Evolutionary conservation across 2,329 filamentous ascomycete genomes (phyloP).

Genomic region (Chaetomium sp.): DNA sequence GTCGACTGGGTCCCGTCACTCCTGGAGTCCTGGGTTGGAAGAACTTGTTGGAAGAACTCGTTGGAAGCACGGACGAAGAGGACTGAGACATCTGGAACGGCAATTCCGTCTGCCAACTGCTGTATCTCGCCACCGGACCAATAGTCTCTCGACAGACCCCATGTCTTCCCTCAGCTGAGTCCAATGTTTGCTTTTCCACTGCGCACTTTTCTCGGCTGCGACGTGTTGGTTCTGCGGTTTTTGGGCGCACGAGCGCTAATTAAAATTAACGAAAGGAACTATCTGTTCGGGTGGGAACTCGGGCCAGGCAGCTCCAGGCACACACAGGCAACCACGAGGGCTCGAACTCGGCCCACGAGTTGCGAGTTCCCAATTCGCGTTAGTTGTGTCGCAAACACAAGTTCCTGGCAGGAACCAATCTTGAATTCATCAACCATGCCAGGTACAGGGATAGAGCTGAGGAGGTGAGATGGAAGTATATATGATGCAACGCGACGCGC

Average conservation of each 20-base stretch:
- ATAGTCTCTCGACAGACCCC: neutral
- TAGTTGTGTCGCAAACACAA: neutral
- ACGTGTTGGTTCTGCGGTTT: neutral
- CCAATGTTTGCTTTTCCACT: neutral
- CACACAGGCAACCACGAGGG: neutral
- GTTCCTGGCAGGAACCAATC: neutral
- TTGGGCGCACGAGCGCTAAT: neutral
- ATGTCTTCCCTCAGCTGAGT: neutral
- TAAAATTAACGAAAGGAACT: constrained; percentile 1
- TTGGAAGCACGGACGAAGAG: neutral
- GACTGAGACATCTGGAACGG: neutral
- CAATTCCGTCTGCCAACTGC: neutral
- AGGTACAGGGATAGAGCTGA: neutral
- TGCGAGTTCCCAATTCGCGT: neutral
- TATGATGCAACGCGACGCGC: neutral
- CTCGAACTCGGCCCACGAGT: neutral
- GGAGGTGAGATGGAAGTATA: neutral
- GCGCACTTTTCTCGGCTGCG: neutral
- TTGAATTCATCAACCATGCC: neutral
- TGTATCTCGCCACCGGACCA: neutral
- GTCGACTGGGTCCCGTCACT: too few relatives aligned
- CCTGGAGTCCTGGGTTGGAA: neutral
- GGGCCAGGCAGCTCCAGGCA: neutral
- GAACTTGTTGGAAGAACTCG: too few relatives aligned
- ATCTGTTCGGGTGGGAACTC: neutral